phyloP scores from a whole-genome alignment of 2,329 filamentous ascomycete genomes.

The Hymenoscyphus scutula region DNA sequence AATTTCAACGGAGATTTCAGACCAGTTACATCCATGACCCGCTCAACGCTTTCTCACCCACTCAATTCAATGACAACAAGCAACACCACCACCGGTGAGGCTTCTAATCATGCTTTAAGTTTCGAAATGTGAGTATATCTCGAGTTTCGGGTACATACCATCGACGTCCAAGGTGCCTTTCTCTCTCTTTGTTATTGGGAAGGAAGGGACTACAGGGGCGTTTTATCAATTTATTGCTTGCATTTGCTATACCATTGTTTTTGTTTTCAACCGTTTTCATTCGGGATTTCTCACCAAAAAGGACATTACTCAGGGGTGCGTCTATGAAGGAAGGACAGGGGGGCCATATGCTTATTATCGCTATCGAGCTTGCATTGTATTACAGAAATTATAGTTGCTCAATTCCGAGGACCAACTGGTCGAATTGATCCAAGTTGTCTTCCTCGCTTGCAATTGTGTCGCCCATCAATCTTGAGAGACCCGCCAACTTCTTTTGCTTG shows the following conservation, averaged over 20 bases:
- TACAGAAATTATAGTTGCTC: conserved; percentile 52
- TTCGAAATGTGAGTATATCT: conserved; percentile 19
- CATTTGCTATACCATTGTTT: conserved; percentile 9
- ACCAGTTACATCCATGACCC: conserved; percentile 17
- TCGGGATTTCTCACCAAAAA: background rate
- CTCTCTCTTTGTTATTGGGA: background rate
- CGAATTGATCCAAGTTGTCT: conserved; percentile 23
- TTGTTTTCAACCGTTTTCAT: background rate
- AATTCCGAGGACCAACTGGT: conserved; percentile 40
- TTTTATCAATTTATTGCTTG: conserved; percentile 7
- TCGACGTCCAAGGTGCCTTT: background rate
- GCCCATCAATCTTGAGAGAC: conserved; percentile 31
- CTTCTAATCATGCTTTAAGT: conserved; percentile 15
- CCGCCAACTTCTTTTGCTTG: conserved; percentile 55
- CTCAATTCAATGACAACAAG: conserved; percentile 2
- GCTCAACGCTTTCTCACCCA: conserved; percentile 13
- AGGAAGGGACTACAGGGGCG: conserved; percentile 3
- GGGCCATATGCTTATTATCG: conserved; percentile 21
- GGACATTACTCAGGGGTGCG: conserved; percentile 9
- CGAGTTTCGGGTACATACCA: background rate
- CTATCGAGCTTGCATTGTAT: conserved; percentile 16
- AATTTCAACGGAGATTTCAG: conserved; percentile 23
- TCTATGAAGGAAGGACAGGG: background rate
- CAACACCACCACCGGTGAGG: background rate
- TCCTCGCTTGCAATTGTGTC: conserved; percentile 24